Evolutionary conservation across 495 filamentous ascomycete genomes (phyloP).

Genomic region (Penicillium antarcticum): DNA sequence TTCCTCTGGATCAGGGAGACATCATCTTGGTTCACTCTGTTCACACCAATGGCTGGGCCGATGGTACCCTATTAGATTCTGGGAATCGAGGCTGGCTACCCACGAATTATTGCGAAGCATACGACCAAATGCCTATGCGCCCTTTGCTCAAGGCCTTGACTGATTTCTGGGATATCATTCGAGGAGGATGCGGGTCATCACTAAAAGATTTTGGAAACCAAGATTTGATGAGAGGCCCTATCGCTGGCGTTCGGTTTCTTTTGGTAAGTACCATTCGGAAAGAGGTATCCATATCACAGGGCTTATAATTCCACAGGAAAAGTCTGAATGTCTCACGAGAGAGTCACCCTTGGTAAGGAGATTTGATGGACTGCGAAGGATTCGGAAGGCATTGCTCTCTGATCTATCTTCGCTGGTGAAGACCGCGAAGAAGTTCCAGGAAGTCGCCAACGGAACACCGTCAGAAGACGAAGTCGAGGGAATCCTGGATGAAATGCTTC

Average conservation of each 20-base stretch:
- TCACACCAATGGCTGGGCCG: slow-evolving; percentile 98
- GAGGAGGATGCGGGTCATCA: slow-evolving; percentile 60
- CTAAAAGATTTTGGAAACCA: slow-evolving; percentile 76
- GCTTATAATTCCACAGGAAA: slow-evolving; percentile 57
- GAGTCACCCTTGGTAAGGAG: slow-evolving; percentile 70
- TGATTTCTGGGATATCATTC: slow-evolving; percentile 89
- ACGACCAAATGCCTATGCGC: slow-evolving; percentile 81
- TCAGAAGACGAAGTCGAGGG: slow-evolving; percentile 63
- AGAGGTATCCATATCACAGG: not conserved
- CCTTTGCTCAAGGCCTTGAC: slow-evolving; percentile 82
- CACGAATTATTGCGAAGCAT: slow-evolving; percentile 96
- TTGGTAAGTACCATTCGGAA: slow-evolving; percentile 57
- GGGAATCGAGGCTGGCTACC: slow-evolving; percentile 94
- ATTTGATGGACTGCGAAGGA: slow-evolving; percentile 72
- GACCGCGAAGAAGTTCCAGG: slow-evolving; percentile 77
- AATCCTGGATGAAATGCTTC: slow-evolving; percentile 84
- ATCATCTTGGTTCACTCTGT: slow-evolving; percentile 94
- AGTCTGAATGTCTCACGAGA: slow-evolving; percentile 79
- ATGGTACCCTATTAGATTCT: slow-evolving; percentile 87
- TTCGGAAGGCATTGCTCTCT: slow-evolving; percentile 80
- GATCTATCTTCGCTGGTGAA: slow-evolving; percentile 89
- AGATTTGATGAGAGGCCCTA: slow-evolving; percentile 86
- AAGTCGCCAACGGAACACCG: slow-evolving; percentile 48
- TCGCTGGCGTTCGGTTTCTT: slow-evolving; percentile 86
- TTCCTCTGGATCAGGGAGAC: slow-evolving; percentile 85